Evolutionary conservation across 1,139 yeast genomes (phyloP).

Genomic region (Taphrina communis): DNA sequence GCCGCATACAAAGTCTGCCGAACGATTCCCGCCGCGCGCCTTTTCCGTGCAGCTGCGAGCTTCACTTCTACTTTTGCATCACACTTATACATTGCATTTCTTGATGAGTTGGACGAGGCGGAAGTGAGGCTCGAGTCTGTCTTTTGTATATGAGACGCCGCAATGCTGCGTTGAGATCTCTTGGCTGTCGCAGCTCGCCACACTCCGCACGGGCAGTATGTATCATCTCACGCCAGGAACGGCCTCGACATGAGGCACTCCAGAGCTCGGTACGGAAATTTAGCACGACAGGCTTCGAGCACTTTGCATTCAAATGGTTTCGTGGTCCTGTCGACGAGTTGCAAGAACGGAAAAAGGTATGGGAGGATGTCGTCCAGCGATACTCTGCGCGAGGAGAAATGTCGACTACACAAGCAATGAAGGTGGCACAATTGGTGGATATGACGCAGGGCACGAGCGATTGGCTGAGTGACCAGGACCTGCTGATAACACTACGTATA

Average conservation of each 20-base stretch:
- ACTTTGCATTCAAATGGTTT: slow-evolving; percentile 36
- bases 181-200: not conserved
- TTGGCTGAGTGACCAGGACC: slow-evolving; percentile 9
- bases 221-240: not conserved
- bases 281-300: slow-evolving; percentile 1
- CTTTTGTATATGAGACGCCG: slow-evolving; percentile 6
- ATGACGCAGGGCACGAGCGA: not conserved
- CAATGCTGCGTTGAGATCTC: slow-evolving; percentile 8
- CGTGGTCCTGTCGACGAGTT: slow-evolving; percentile 11
- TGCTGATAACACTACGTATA: slow-evolving; percentile 7
- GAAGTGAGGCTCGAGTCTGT: no score
- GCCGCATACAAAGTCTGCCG: not conserved
- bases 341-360: slow-evolving; percentile 3
- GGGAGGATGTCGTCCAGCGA: slow-evolving; percentile 17
- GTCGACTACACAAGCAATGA: slow-evolving; percentile 10
- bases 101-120: no score
- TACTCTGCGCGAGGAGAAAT: slow-evolving; percentile 5
- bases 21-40: slow-evolving; percentile 1
- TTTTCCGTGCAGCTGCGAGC: not conserved
- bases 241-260: not conserved
- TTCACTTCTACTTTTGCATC: slow-evolving; percentile 7
- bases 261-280: slow-evolving; percentile 3
- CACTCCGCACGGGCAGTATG: not conserved
- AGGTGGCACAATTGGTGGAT: slow-evolving; percentile 14
- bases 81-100: not conserved